Evolutionary conservation across 257 asterid species (phyloP).

Genomic region (Anisodus acutangulus): DNA sequence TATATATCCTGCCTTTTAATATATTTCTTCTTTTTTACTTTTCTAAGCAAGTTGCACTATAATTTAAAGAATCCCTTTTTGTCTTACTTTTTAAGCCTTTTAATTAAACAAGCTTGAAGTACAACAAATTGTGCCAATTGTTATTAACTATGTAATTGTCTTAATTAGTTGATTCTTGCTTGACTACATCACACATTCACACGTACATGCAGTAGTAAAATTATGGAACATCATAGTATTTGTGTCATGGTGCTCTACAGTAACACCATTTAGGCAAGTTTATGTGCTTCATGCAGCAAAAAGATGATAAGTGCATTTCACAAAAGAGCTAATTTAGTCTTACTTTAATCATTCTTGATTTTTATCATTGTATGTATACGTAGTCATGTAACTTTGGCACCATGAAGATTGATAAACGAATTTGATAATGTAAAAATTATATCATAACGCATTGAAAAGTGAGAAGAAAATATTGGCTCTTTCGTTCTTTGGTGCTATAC

Average conservation of each 20-base stretch:
- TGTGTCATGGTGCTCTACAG: slow-evolving; percentile 18
- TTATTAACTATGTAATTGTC: slow-evolving; percentile 18
- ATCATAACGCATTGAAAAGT: background rate
- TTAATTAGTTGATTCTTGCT: background rate
- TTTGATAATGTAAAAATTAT: background rate
- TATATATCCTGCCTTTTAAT: background rate
- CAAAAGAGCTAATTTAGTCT: background rate
- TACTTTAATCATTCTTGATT: slow-evolving; percentile 27
- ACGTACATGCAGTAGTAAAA: slow-evolving; percentile 27
- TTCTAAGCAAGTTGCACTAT: background rate
- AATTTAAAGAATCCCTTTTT: background rate
- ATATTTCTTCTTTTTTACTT: background rate
- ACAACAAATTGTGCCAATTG: background rate
- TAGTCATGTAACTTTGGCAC: slow-evolving; percentile 31
- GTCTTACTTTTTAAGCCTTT: background rate
- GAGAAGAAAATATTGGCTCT: background rate
- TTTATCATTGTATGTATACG: slow-evolving; percentile 30
- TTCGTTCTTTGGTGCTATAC: background rate
- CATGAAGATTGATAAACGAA: slow-evolving; percentile 25
- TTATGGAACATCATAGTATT: slow-evolving; percentile 37
- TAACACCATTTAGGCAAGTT: slow-evolving; percentile 4
- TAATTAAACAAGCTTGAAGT: background rate
- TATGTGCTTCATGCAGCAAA: slow-evolving; percentile 15
- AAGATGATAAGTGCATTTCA: slow-evolving; percentile 24
- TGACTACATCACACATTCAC: background rate